A percentile compares a stretch with the other conserved stretches of the same genome.
These are phyloP conservation scores for Lavandula angustifolia DNA, from an alignment of 257 asterid species.

Conservation along the genomic window DNA sequence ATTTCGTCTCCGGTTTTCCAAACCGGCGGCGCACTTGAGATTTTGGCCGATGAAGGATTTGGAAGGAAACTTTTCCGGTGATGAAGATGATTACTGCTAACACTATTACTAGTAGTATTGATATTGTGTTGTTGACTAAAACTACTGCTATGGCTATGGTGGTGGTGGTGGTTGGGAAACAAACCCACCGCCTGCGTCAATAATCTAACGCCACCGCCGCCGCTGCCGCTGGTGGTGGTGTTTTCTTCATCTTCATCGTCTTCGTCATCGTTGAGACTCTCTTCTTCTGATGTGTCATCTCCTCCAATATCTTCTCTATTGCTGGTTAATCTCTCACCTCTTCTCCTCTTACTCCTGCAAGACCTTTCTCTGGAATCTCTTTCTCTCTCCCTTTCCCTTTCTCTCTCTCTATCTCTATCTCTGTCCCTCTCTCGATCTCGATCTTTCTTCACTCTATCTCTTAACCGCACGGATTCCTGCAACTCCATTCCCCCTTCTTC, in stretches of 20 bases:
- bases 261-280: slow-evolving; percentile 83
- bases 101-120: slow-evolving; percentile 32
- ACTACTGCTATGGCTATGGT: slow-evolving; percentile 43
- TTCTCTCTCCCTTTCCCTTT: slow-evolving; percentile 48
- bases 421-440: slow-evolving; percentile 73
- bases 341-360: slow-evolving; percentile 65
- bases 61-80: slow-evolving; percentile 76
- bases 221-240: slow-evolving; percentile 40
- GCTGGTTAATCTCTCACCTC: slow-evolving; percentile 61
- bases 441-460: slow-evolving; percentile 93
- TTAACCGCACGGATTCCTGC: slow-evolving; percentile 74
- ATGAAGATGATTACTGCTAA: slow-evolving; percentile 48
- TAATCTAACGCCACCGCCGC: slow-evolving; percentile 34
- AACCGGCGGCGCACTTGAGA: slow-evolving; percentile 63
- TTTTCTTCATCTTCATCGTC: slow-evolving; percentile 64
- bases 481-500: slow-evolving; percentile 82
- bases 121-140: slow-evolving; percentile 42
- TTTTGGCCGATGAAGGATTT: slow-evolving; percentile 43
- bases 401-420: slow-evolving; percentile 63
- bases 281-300: slow-evolving; percentile 87
- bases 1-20: slow-evolving; percentile 94
- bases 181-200: slow-evolving; percentile 45
- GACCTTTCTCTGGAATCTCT: slow-evolving; percentile 71
- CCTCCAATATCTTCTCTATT: slow-evolving; percentile 54
- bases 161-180: slow-evolving; percentile 48